These are phyloP conservation scores for Termitomyces sp. DNA, from an alignment of 768 basidiomycete genomes.

Conservation along the genomic window DNA sequence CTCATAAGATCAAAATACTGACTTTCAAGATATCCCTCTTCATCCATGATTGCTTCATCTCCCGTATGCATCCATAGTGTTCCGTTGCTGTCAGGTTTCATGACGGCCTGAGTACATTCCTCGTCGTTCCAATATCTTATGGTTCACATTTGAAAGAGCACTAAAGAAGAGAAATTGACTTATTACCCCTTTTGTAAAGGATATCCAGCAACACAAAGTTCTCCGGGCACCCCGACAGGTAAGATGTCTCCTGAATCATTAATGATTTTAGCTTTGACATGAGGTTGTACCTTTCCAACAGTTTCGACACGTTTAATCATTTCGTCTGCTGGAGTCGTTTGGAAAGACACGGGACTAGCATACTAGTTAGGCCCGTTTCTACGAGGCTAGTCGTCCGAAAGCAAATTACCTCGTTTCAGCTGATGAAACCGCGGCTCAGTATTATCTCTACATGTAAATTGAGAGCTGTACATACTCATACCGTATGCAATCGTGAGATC, in stretches of 20 bases:
- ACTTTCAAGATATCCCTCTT: slow-evolving; percentile 76
- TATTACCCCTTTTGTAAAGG: slow-evolving; percentile 72
- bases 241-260: slow-evolving; percentile 54
- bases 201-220: slow-evolving; percentile 72
- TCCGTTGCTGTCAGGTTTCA: slow-evolving; percentile 49
- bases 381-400: background rate
- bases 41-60: slow-evolving; percentile 77
- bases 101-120: slow-evolving; percentile 57
- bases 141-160: background rate
- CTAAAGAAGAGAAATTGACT: background rate
- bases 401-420: slow-evolving; percentile 64
- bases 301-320: slow-evolving; percentile 76
- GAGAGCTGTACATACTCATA: slow-evolving; percentile 60
- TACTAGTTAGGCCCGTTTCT: background rate
- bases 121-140: slow-evolving; percentile 73
- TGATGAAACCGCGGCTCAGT: slow-evolving; percentile 21
- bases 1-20: slow-evolving; percentile 17
- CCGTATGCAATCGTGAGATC: slow-evolving; percentile 80
- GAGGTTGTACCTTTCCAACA: slow-evolving; percentile 71
- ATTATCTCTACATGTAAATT: background rate
- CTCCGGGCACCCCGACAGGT: slow-evolving; percentile 70
- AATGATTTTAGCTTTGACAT: slow-evolving; percentile 72
- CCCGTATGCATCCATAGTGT: slow-evolving; percentile 81
- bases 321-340: slow-evolving; percentile 65
- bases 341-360: slow-evolving; percentile 78